Conservation (phyloP, 768 basidiomycete genomes). For the Podaxis sp. region DNA sequence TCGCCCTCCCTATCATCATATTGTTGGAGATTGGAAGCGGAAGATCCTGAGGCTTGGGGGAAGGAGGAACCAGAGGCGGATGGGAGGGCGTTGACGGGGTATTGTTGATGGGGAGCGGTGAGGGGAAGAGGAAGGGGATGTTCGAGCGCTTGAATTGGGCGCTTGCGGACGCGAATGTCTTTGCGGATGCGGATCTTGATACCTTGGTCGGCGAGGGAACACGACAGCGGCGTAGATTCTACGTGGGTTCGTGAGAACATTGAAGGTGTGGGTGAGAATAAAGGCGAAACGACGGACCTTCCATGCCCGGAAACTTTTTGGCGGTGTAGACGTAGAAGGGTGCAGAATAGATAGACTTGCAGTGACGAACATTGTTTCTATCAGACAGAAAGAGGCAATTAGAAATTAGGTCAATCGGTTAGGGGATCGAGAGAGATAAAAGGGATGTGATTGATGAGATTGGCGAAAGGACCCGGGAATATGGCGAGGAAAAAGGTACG, state of each 20-base stretch:
- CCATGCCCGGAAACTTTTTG: constrained; percentile 97
- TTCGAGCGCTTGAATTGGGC: constrained; percentile 46
- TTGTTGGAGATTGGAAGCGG: not conserved
- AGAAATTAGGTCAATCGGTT: not conserved
- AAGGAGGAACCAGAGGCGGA: not conserved
- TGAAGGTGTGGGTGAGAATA: not conserved
- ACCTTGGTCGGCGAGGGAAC: constrained; percentile 91
- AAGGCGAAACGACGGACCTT: constrained; percentile 52
- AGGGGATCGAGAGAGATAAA: not conserved
- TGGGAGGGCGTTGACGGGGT: constrained; percentile 27
- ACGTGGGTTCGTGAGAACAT: constrained; percentile 13
- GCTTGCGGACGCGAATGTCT: constrained; percentile 83
- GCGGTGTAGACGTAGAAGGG: constrained; percentile 95
- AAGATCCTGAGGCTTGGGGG: not conserved
- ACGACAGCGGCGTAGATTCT: constrained; percentile 90
- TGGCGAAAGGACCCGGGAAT: constrained; percentile 5
- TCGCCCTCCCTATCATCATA: constrained; percentile 27
- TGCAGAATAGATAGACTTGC: constrained; percentile 85
- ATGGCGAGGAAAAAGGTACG: constrained; percentile 5
- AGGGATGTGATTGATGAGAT: constrained; percentile 1
- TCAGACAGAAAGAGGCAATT: constrained; percentile 12
- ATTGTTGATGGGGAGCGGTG: constrained; percentile 20
- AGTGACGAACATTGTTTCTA: constrained; percentile 85
- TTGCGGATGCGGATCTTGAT: constrained; percentile 95
- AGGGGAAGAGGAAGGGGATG: constrained; percentile 28